Conservation (phyloP, 805 yeast species). For the Candida andamanensis region DNA sequence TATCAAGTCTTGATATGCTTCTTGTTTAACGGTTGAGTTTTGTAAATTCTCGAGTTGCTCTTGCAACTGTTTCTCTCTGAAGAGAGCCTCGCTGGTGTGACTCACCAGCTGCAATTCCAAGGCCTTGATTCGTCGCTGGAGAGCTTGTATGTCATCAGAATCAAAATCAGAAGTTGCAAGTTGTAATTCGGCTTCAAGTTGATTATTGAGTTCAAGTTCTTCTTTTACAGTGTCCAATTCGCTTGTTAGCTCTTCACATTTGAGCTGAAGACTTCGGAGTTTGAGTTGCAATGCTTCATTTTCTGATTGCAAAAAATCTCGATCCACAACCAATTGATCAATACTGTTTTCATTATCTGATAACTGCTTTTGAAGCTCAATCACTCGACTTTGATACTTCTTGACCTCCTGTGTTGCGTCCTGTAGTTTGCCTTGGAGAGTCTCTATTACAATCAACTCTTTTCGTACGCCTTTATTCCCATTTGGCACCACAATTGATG, state of each 20-base stretch:
- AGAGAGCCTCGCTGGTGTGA: conserved; percentile 29
- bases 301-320: conserved; percentile 35
- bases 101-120: conserved; percentile 11
- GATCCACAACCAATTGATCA: conserved; percentile 38
- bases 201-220: conserved; percentile 31
- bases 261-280: conserved; percentile 18
- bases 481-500: conserved; percentile 4
- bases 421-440: conserved; percentile 44
- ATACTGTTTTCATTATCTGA: conserved; percentile 8
- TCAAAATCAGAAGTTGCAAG: not conserved
- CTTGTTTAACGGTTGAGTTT: conserved; percentile 13
- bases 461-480: not conserved
- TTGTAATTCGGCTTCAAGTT: conserved; percentile 29
- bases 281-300: conserved; percentile 23
- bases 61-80: conserved; percentile 3
- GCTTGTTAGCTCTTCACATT: conserved; percentile 23
- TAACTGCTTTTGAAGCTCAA: conserved; percentile 12
- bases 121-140: too few species aligned
- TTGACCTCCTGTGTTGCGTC: conserved; percentile 21
- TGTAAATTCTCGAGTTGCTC: conserved; percentile 5
- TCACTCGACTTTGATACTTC: conserved; percentile 15
- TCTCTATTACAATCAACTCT: conserved; percentile 20
- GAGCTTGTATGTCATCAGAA: too few species aligned
- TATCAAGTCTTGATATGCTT: conserved; percentile 25
- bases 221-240: conserved; percentile 31